Evolutionary conservation across 768 basidiomycete genomes (phyloP).

Genomic region (Gloeostereum incarnatum): DNA sequence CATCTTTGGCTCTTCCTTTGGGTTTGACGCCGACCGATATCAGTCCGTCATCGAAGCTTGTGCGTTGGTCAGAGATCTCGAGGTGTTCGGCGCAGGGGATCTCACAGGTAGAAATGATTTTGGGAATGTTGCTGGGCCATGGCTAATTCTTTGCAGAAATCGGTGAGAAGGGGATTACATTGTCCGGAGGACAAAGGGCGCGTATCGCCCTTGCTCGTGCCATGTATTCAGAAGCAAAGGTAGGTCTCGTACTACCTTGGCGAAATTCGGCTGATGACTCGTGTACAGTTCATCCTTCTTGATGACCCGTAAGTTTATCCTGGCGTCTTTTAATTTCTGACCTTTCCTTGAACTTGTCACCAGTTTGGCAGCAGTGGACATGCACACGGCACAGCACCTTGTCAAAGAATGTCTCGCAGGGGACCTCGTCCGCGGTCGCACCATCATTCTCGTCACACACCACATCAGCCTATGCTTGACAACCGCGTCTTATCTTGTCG

Average conservation of each 20-base stretch:
- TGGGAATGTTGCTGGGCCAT: neutral
- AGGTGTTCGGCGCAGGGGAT: slow-evolving; percentile 68
- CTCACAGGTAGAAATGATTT: slow-evolving; percentile 42
- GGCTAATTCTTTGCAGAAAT: slow-evolving; percentile 34
- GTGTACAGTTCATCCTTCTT: slow-evolving; percentile 42
- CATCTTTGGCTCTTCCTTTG: slow-evolving; percentile 54
- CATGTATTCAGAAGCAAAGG: slow-evolving; percentile 63
- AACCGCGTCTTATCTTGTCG: slow-evolving; percentile 57
- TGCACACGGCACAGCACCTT: slow-evolving; percentile 69
- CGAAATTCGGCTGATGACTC: slow-evolving; percentile 1
- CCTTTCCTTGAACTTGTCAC: slow-evolving; percentile 7
- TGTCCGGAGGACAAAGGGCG: slow-evolving; percentile 67
- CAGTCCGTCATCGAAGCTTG: slow-evolving; percentile 64
- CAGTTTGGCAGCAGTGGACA: slow-evolving; percentile 64
- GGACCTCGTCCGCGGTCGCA: slow-evolving; percentile 50
- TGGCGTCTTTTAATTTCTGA: slow-evolving; percentile 11
- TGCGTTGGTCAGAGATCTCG: slow-evolving; percentile 61
- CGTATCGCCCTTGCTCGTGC: slow-evolving; percentile 72
- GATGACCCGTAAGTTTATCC: slow-evolving; percentile 49
- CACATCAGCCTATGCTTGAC: slow-evolving; percentile 69
- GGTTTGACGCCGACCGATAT: slow-evolving; percentile 58
- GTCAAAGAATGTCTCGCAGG: slow-evolving; percentile 57
- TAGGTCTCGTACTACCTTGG: slow-evolving; percentile 13
- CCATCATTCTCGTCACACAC: slow-evolving; percentile 79
- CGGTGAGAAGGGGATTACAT: slow-evolving; percentile 72